phyloP scores from a whole-genome alignment of 805 yeast species.

The Suhomyces faveliae region DNA sequence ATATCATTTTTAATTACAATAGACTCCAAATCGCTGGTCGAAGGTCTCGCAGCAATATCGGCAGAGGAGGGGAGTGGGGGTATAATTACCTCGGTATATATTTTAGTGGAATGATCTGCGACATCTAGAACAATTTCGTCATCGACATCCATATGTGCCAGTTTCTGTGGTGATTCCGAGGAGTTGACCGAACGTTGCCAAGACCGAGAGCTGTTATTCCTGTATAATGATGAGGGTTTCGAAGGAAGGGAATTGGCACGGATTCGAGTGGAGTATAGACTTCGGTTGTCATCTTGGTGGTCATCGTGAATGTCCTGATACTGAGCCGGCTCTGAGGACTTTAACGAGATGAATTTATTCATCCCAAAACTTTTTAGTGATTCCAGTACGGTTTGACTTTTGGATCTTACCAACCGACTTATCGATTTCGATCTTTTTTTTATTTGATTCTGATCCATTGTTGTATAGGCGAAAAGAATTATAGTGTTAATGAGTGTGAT shows the following conservation, averaged over 20 bases:
- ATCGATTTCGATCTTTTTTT: neutral
- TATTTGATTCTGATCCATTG: neutral
- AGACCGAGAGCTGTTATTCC: neutral
- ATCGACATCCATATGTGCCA: neutral
- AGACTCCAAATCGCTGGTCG: neutral
- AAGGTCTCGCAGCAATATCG: slow-evolving; percentile 1
- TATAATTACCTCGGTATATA: slow-evolving; percentile 2
- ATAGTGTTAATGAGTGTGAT: neutral
- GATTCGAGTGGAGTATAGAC: neutral
- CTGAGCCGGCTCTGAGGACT: neutral
- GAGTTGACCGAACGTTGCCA: neutral
- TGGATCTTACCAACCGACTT: neutral
- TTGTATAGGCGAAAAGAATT: neutral
- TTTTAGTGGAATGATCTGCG: neutral
- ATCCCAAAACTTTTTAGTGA: neutral
- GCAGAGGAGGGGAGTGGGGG: slow-evolving; percentile 4
- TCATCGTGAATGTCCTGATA: neutral
- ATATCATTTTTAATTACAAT: neutral
- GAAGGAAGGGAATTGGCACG: neutral
- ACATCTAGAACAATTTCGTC: neutral
- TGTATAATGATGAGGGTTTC: neutral
- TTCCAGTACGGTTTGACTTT: neutral
- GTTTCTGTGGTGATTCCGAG: neutral
- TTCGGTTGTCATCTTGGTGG: neutral
- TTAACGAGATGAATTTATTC: neutral